Evolutionary conservation across 1,284 basidiomycete species (phyloP).

Genomic region (Cryptococcus sp.): DNA sequence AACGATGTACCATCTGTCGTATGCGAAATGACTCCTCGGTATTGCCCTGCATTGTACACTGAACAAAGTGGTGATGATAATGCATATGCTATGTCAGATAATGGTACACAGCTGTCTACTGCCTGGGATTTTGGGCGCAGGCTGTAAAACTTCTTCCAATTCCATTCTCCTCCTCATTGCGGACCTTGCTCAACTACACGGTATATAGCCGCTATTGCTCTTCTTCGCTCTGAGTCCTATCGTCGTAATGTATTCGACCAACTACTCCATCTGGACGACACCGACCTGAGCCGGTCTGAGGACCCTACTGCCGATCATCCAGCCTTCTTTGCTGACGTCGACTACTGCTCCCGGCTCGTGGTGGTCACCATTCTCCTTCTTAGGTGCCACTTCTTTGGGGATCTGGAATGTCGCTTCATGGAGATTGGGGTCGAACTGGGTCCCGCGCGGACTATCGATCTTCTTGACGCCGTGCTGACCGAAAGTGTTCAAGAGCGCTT

Average conservation of each 20-base stretch:
- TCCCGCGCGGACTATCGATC: constrained; percentile 67
- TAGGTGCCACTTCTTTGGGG: constrained; percentile 64
- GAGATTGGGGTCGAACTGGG: constrained; percentile 88
- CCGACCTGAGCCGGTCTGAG: constrained; percentile 95
- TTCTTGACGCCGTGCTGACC: constrained; percentile 87
- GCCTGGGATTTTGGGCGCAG: too few relatives aligned
- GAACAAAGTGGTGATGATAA: too few relatives aligned
- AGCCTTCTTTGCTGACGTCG: constrained; percentile 88
- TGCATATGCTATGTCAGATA: too few relatives aligned
- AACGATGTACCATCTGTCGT: too few relatives aligned
- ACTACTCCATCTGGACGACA: constrained; percentile 63
- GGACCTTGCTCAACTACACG: too few relatives aligned
- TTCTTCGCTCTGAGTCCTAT: too few relatives aligned
- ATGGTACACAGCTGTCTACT: too few relatives aligned
- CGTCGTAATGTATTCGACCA: neutral
- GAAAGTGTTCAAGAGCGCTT: constrained; percentile 83
- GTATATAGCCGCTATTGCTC: too few relatives aligned
- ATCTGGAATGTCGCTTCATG: constrained; percentile 96
- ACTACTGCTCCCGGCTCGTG: constrained; percentile 80
- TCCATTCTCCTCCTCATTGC: too few relatives aligned
- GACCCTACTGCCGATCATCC: constrained; percentile 87
- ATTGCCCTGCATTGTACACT: too few relatives aligned
- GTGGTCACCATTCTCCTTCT: constrained; percentile 58
- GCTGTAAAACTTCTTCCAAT: too few relatives aligned
- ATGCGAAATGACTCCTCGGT: too few relatives aligned